Conservation (phyloP, 2,329 filamentous ascomycete species). For the Sarocladium kiliense region DNA sequence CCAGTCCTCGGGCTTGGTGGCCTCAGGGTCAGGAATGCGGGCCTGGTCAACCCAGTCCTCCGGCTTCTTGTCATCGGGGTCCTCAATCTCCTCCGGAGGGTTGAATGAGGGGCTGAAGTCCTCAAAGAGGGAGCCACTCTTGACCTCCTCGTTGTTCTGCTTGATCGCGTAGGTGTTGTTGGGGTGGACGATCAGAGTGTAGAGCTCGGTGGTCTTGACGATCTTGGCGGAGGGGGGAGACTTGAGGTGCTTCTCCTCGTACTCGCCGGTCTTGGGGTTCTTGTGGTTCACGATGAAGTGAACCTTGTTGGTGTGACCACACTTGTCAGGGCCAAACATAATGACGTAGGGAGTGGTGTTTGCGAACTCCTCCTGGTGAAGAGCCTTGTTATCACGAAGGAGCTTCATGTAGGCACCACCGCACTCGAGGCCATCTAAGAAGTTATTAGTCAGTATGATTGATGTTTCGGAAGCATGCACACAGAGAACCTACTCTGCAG, state of each 20-base stretch:
- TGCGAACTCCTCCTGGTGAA: slow-evolving; percentile 96
- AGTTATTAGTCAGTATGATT: not conserved
- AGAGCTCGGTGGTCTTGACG: slow-evolving; percentile 87
- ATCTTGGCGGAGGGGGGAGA: slow-evolving; percentile 80
- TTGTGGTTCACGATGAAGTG: slow-evolving; percentile 99
- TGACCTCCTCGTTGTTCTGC: slow-evolving; percentile 83
- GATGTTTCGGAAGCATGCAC: not conserved
- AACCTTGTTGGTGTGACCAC: slow-evolving; percentile 97
- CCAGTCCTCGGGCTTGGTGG: slow-evolving; percentile 97
- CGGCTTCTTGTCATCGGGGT: slow-evolving; percentile 89
- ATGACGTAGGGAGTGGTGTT: slow-evolving; percentile 97
- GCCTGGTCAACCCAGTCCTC: slow-evolving; percentile 93
- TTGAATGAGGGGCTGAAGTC: slow-evolving; percentile 94
- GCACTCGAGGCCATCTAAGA: slow-evolving; percentile 83
- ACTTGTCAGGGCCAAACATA: slow-evolving; percentile 99
- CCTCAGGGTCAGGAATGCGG: slow-evolving; percentile 86
- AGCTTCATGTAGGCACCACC: slow-evolving; percentile 99
- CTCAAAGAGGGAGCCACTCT: slow-evolving; percentile 87
- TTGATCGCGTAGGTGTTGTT: slow-evolving; percentile 94
- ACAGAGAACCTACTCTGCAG: slow-evolving; percentile 71
- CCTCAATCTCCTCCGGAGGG: slow-evolving; percentile 90
- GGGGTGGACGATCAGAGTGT: slow-evolving; percentile 93
- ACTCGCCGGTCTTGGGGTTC: slow-evolving; percentile 99
- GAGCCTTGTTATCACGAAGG: slow-evolving; percentile 92
- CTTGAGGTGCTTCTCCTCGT: slow-evolving; percentile 98